Evolutionary conservation across 768 basidiomycete genomes (phyloP), one percentile per base, ranked within the genome.

Genomic region (Tulasnella sp.): DNA sequence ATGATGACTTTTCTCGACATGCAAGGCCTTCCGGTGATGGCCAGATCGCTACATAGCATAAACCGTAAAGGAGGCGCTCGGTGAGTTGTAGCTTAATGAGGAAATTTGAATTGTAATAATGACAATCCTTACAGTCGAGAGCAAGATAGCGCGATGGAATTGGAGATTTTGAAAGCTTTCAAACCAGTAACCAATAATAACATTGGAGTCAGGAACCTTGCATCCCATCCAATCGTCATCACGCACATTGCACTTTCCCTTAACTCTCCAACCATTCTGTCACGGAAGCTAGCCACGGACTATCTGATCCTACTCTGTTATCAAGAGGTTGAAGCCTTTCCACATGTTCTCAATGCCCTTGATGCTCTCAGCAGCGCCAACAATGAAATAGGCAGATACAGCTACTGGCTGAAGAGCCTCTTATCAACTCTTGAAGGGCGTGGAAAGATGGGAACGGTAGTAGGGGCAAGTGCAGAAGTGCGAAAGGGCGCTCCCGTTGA

Each of bases 381-480:
- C 56, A 62, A 68, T 46, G 67, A 73, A 46, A 75, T 75, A 41
- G 75, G 63, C 4, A 56, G 60, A 25, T 98, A 88, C 63, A 80
- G 79, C 55, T 90, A 78, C 59, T 98, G 90, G 92, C 86, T 98
- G 62, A 81, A 79, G 58, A 81, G 80, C 0, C 69, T 93, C 56
- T 83, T 89, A 57, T 66, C 68, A 24, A 77, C 77, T 2, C 71
- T 96, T 15, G 74, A 78, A 41, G 92, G 91, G 2, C 70, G 90
- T 50, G 93, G 93, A 1, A 83, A 81, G 63, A 91, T 96, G 88
- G 93, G 93, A 1, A 95, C 86, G 62, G 65, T 86, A 34, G 93
- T 99, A 6, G 95, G 95, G 0, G 89, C 90, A 20, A 93, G 91
- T 58, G 87, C 92, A 12, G 91, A 96, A 58, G 76, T 92, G 49